Percentiles rank a stretch among this genome's conserved stretches.
Conservation (phyloP, 2,329 filamentous ascomycete genomes). For the Berkeleyomyces rouxiae region DNA sequence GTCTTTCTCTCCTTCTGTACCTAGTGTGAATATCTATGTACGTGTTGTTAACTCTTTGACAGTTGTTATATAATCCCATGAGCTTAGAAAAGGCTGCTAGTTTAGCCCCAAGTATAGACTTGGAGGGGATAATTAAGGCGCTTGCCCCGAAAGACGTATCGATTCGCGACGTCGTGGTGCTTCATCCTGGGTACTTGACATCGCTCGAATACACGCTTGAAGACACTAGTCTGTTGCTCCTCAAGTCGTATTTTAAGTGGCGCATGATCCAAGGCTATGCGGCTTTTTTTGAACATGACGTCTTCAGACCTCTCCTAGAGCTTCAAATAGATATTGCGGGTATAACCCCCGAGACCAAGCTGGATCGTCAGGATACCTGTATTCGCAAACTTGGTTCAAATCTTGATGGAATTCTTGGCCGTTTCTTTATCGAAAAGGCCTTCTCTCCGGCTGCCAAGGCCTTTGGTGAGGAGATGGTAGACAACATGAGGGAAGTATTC, state of each 20-base stretch:
- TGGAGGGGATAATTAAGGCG: conserved; percentile 34
- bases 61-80: conserved; percentile 50
- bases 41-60: not conserved
- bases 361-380: conserved; percentile 52
- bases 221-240: conserved; percentile 33
- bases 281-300: conserved; percentile 38
- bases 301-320: conserved; percentile 39
- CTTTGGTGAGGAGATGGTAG: conserved; percentile 52
- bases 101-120: conserved; percentile 38
- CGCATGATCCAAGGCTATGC: conserved; percentile 40
- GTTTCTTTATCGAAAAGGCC: conserved; percentile 52
- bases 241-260: conserved; percentile 49
- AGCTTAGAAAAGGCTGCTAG: conserved; percentile 36
- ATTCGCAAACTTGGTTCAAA: conserved; percentile 38
- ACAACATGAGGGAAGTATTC: conserved; percentile 52
- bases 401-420: conserved; percentile 51
- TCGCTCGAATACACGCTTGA: conserved; percentile 39
- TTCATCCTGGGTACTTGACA: conserved; percentile 42
- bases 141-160: conserved; percentile 21
- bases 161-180: conserved; percentile 38
- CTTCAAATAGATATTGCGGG: conserved; percentile 46
- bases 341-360: conserved; percentile 41
- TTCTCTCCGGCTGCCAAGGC: conserved; percentile 50
- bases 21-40: not conserved
- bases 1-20: not conserved